Base-by-base conservation (phyloP, 352 stramenopile genomes). In the Pythium plurisporium region DNA sequence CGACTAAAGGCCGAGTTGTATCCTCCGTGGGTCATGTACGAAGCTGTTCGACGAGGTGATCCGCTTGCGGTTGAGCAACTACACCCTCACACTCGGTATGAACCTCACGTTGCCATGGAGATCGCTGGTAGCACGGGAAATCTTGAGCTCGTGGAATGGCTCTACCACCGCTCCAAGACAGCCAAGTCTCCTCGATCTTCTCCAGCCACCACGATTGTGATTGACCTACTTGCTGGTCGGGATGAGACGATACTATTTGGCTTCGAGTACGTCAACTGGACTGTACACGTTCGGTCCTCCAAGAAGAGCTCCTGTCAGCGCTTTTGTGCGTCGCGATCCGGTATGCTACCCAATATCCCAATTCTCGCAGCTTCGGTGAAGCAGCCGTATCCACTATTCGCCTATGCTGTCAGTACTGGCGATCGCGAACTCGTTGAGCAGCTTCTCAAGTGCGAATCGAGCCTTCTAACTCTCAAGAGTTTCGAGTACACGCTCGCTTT, bases 221-320 rank as follows among this genome's bases (percentile, higher is more conserved):
- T 49, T 12, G 42, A 49, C n/a, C 26, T 49, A 19, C 26, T 49
- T 4, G 42, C 20, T n/a, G 42, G 42, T 31, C 22, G 22, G 4
- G 26, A 49, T 6, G 42, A 49, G 23, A 34, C 42, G 4, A 19
- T 3, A 19, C 23, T 15, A 5, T 19, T 34, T 14, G 42, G 42
- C n/a, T 34, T 49, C 31, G 42, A 49, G 15, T 49, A 34, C 26
- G 42, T 49, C 9, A 49, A 49, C 22, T 49, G 42, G 42, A 49
- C 14, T 19, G 42, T 49, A 8, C 42, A 49, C 22, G 4, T 49
- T 4, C 42, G 42, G 2, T 7, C 9, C 22, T 11, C 22, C 8
- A 49, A 49, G 23, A 49, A 33, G 4, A 33, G 15, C 5, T 19
- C 9, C 42, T 19, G 2, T 19, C 12, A 17, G 7, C 42, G 42